Percentiles rank a stretch among this genome's conserved stretches.
Evolutionary conservation across 441 rosid species (phyloP).

Genomic region (Pelargonium fulgidum): DNA sequence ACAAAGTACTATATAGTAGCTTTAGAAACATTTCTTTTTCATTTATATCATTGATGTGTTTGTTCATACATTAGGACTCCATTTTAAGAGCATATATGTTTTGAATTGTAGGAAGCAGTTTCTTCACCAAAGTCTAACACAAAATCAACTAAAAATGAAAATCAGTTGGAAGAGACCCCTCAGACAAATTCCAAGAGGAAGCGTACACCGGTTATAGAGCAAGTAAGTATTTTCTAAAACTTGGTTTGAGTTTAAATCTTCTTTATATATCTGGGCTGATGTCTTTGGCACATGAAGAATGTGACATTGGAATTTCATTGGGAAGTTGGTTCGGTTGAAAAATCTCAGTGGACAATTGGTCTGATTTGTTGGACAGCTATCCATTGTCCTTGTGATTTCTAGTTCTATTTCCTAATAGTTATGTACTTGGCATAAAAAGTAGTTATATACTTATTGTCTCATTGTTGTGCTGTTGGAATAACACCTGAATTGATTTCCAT

Average conservation of each 20-base stretch:
- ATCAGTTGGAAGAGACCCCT: slow-evolving; percentile 46
- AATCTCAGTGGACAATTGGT: not conserved
- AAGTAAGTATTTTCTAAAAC: slow-evolving; percentile 33
- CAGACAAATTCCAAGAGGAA: slow-evolving; percentile 57
- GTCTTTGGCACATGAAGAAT: not conserved
- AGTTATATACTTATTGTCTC: not conserved
- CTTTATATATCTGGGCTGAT: slow-evolving; percentile 1
- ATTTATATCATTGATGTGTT: slow-evolving; percentile 11
- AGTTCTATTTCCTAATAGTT: not conserved
- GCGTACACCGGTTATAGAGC: slow-evolving; percentile 41
- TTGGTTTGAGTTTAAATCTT: slow-evolving; percentile 2
- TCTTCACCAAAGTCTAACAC: slow-evolving; percentile 48
- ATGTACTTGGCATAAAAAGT: not conserved
- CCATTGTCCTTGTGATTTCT: not conserved
- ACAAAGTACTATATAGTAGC: slow-evolving; percentile 34
- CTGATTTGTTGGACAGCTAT: not conserved
- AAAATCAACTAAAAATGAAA: slow-evolving; percentile 47
- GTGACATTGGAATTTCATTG: not conserved
- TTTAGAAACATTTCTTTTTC: slow-evolving; percentile 8
- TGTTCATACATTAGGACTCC: slow-evolving; percentile 13
- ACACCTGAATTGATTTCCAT: slow-evolving; percentile 24
- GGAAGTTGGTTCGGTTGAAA: not conserved
- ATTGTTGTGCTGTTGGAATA: not conserved
- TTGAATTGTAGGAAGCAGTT: slow-evolving; percentile 40
- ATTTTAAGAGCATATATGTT: slow-evolving; percentile 4